phyloP scores from a whole-genome alignment of 2,329 filamentous ascomycete species.

The Aspergillus texensis region DNA sequence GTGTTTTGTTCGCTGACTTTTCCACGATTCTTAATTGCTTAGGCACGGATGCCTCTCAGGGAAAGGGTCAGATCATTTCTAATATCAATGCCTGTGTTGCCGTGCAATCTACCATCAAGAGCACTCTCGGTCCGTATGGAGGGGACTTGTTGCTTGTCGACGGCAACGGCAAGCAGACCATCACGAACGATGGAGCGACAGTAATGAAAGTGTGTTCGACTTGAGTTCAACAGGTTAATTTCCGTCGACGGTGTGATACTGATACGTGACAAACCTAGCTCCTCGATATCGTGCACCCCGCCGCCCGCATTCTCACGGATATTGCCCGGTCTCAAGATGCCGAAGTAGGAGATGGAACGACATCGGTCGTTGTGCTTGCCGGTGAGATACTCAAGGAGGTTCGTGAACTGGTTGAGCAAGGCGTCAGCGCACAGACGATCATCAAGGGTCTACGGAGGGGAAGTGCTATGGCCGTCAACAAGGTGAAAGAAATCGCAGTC shows the following conservation, averaged over 20 bases:
- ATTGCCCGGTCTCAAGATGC: slow-evolving; percentile 99
- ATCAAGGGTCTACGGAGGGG: slow-evolving; percentile 93
- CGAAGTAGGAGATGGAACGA: slow-evolving; percentile 97
- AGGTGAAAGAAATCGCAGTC: slow-evolving; percentile 96
- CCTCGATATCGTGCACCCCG: slow-evolving; percentile 96
- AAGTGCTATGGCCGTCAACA: slow-evolving; percentile 90
- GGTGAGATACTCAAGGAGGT: slow-evolving; percentile 97
- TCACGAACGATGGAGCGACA: slow-evolving; percentile 98
- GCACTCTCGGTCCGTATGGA: slow-evolving; percentile 93
- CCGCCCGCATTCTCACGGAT: slow-evolving; percentile 94
- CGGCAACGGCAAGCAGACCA: slow-evolving; percentile 92
- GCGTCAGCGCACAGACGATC: slow-evolving; percentile 95
- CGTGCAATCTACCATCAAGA: slow-evolving; percentile 93
- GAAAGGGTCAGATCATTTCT: slow-evolving; percentile 92
- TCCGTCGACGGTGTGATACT: background rate
- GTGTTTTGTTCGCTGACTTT: slow-evolving; percentile 28
- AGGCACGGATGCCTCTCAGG: slow-evolving; percentile 98
- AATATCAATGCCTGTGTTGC: slow-evolving; percentile 99
- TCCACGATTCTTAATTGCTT: slow-evolving; percentile 8
- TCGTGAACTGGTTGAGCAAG: slow-evolving; percentile 93
- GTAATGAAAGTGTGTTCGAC: slow-evolving; percentile 90
- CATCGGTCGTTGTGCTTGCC: slow-evolving; percentile 94
- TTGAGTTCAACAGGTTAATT: background rate
- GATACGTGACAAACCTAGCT: slow-evolving; percentile 58
- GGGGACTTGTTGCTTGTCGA: slow-evolving; percentile 96